Evolutionary conservation across 768 basidiomycete genomes (phyloP).

Genomic region (Rhodotorula graminis): DNA sequence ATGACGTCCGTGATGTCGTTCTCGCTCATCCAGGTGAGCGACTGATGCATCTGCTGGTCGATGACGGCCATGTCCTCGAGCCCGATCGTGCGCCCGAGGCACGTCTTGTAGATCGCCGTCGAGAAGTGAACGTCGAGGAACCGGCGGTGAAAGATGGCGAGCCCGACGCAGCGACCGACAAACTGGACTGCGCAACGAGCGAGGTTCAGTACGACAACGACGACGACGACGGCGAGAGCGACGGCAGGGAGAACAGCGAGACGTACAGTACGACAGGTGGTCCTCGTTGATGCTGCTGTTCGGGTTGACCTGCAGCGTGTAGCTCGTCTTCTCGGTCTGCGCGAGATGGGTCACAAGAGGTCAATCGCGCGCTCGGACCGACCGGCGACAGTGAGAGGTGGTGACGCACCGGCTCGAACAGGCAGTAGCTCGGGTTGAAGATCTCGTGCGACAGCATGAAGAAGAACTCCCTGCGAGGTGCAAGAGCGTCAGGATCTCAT

Average conservation of each 20-base stretch:
- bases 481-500: neutral
- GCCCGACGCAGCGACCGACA: slow-evolving; percentile 88
- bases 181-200: slow-evolving; percentile 59
- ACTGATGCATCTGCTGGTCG: slow-evolving; percentile 87
- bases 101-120: slow-evolving; percentile 99
- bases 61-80: slow-evolving; percentile 91
- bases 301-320: slow-evolving; percentile 92
- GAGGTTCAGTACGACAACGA: too few species aligned
- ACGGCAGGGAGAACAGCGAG: too few species aligned
- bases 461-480: slow-evolving; percentile 75
- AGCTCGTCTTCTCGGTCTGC: slow-evolving; percentile 82
- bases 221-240: too few species aligned
- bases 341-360: slow-evolving; percentile 50
- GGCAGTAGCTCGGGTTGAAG: slow-evolving; percentile 54
- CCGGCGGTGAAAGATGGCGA: slow-evolving; percentile 97
- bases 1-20: slow-evolving; percentile 97
- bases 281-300: slow-evolving; percentile 91
- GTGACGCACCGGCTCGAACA: slow-evolving; percentile 36
- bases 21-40: slow-evolving; percentile 98
- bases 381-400: too few species aligned
- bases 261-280: slow-evolving; percentile 80
- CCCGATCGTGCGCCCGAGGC: slow-evolving; percentile 92
- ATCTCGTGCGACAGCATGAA: slow-evolving; percentile 98
- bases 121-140: slow-evolving; percentile 99
- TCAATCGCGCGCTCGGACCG: too few species aligned